Percentiles rank a stretch among this genome's conserved stretches.
Evolutionary conservation across 2,329 filamentous ascomycete genomes (phyloP).

Genomic region (Zelopaecilomyces penicillatus): DNA sequence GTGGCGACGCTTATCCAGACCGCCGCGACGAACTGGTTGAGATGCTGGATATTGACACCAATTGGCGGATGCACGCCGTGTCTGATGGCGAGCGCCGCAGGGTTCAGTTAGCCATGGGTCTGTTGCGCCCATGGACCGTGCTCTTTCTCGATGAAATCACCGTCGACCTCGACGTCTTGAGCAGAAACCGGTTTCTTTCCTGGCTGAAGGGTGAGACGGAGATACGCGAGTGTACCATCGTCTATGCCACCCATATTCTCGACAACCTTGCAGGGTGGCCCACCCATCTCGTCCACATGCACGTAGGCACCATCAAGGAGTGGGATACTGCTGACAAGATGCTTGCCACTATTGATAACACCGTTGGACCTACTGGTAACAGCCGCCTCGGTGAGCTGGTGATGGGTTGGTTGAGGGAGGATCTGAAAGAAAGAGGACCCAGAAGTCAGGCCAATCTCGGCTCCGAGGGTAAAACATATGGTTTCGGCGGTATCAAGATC

Average conservation of each 20-base stretch:
- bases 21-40: constrained; percentile 78
- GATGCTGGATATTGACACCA: constrained; percentile 85
- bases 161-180: constrained; percentile 86
- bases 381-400: constrained; percentile 82
- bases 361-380: constrained; percentile 51
- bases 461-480: constrained; percentile 58
- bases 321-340: constrained; percentile 70
- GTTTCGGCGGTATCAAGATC: constrained; percentile 39
- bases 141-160: constrained; percentile 93
- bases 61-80: constrained; percentile 94
- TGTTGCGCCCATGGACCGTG: constrained; percentile 84
- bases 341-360: constrained; percentile 41
- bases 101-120: constrained; percentile 93
- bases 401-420: constrained; percentile 74
- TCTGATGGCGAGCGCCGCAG: constrained; percentile 84
- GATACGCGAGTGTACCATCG: constrained; percentile 73
- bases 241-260: constrained; percentile 95
- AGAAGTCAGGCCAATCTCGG: constrained; percentile 49
- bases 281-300: constrained; percentile 93
- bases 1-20: constrained; percentile 72
- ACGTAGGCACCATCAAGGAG: constrained; percentile 77
- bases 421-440: constrained; percentile 71
- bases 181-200: constrained; percentile 71
- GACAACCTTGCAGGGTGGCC: constrained; percentile 95
- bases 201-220: constrained; percentile 88